These are phyloP conservation scores for Oryza meridionalis DNA, from an alignment of 176 grass and related monocot genomes.

Conservation along the genomic window DNA sequence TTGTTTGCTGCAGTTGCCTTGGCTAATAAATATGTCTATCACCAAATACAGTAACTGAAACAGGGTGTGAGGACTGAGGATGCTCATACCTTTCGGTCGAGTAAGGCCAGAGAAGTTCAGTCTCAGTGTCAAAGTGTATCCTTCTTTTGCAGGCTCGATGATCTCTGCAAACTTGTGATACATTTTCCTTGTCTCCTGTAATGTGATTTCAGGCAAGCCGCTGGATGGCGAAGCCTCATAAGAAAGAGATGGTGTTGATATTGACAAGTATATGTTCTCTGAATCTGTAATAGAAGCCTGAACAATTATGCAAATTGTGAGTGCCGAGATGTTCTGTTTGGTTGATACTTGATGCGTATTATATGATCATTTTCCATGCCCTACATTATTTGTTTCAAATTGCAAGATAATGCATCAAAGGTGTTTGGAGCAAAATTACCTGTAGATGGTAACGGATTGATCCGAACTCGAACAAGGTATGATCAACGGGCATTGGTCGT, in stretches of 20 bases:
- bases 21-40: not conserved
- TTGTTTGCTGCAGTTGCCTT: not conserved
- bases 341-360: not conserved
- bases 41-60: too few species aligned
- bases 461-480: slow-evolving; percentile 81
- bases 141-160: slow-evolving; percentile 65
- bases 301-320: slow-evolving; percentile 23
- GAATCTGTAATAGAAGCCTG: slow-evolving; percentile 68
- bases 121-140: slow-evolving; percentile 71
- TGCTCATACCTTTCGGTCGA: slow-evolving; percentile 50
- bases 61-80: not conserved
- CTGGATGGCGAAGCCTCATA: slow-evolving; percentile 35
- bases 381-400: not conserved
- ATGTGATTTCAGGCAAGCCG: slow-evolving; percentile 54
- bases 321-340: not conserved
- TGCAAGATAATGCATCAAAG: not conserved
- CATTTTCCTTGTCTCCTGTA: slow-evolving; percentile 63
- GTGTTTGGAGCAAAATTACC: slow-evolving; percentile 42
- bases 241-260: slow-evolving; percentile 70
- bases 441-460: slow-evolving; percentile 72
- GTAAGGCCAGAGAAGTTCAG: slow-evolving; percentile 73
- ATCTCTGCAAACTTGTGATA: slow-evolving; percentile 58
- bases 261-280: slow-evolving; percentile 69
- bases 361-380: not conserved
- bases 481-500: slow-evolving; percentile 68